Conservation (phyloP, 257 asterid genomes). For the Solanum chiquidenum region DNA sequence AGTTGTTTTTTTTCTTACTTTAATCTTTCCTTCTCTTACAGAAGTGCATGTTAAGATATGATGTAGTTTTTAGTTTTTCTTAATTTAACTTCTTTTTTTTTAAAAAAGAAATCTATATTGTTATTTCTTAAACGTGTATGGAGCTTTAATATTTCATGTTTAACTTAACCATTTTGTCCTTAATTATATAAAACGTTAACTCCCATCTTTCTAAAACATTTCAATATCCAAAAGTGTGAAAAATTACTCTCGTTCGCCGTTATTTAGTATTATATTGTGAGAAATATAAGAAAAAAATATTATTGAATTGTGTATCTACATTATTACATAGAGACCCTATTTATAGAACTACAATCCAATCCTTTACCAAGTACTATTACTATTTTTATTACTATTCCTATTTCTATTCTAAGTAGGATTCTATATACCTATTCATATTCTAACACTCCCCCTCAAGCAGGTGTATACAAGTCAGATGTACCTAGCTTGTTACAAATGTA, state of each 20-base stretch:
- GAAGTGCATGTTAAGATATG: not conserved
- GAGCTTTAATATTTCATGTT: not conserved
- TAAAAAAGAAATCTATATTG: not conserved
- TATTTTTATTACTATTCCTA: too few species aligned
- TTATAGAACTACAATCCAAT: too few species aligned
- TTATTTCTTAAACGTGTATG: not conserved
- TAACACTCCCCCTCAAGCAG: too few species aligned
- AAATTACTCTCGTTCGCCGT: not conserved
- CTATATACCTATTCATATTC: too few species aligned
- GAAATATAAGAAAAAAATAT: not conserved
- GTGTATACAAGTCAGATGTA: too few species aligned
- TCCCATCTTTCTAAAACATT: not conserved
- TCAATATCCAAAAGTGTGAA: not conserved
- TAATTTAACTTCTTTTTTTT: not conserved
- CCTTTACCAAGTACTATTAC: too few species aligned
- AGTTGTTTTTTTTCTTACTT: not conserved
- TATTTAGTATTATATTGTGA: not conserved
- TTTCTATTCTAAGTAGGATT: too few species aligned
- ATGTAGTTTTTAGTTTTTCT: not conserved
- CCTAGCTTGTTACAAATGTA: too few species aligned
- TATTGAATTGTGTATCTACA: too few species aligned
- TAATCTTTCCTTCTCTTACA: not conserved
- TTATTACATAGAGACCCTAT: too few species aligned
- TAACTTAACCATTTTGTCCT: not conserved
- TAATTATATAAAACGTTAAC: not conserved